These are phyloP conservation scores for Zopfochytrium polystomum DNA, from an alignment of 371 early-diverging fungal genomes.

Conservation along the genomic window DNA sequence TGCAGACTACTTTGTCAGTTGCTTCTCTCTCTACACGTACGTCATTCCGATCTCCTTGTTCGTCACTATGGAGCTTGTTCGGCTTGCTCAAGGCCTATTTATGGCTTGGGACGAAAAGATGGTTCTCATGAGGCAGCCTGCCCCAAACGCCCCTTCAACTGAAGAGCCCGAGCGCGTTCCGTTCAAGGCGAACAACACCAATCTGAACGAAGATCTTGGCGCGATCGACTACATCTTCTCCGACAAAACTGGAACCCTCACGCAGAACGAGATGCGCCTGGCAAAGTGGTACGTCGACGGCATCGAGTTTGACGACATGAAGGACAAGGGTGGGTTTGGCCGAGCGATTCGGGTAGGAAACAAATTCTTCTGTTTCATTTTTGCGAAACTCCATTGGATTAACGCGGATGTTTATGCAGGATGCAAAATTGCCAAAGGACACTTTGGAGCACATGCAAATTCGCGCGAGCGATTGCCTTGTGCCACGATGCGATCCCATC, in stretches of 20 bases:
- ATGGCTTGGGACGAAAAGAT: slow-evolving; percentile 46
- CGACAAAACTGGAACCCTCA: too few species aligned
- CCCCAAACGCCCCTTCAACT: slow-evolving; percentile 16
- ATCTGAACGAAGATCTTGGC: slow-evolving; percentile 66
- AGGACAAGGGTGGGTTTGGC: slow-evolving; percentile 52
- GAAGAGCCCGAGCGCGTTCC: slow-evolving; percentile 28
- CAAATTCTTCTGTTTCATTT: slow-evolving; percentile 10
- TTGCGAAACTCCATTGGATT: too few species aligned
- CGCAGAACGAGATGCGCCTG: too few species aligned
- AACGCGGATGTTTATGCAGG: too few species aligned
- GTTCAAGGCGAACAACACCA: too few species aligned
- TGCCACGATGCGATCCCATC: slow-evolving; percentile 49
- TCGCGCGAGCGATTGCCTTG: slow-evolving; percentile 33
- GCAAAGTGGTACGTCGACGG: too few species aligned
- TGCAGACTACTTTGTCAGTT: slow-evolving; percentile 21
- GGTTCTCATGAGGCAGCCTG: slow-evolving; percentile 23
- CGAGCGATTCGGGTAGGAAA: slow-evolving; percentile 11
- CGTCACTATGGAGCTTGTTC: slow-evolving; percentile 64
- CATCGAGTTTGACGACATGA: too few species aligned
- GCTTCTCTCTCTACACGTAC: slow-evolving; percentile 49
- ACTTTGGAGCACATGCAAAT: too few species aligned
- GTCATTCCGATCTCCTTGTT: slow-evolving; percentile 70
- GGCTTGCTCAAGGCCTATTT: slow-evolving; percentile 51
- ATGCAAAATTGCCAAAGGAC: too few species aligned
- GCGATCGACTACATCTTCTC: too few species aligned